A percentile compares a stretch with the other conserved stretches of the same genome.
Conservation (phyloP, 116 monocot genomes). For the Phalaenopsis hybrid region DNA sequence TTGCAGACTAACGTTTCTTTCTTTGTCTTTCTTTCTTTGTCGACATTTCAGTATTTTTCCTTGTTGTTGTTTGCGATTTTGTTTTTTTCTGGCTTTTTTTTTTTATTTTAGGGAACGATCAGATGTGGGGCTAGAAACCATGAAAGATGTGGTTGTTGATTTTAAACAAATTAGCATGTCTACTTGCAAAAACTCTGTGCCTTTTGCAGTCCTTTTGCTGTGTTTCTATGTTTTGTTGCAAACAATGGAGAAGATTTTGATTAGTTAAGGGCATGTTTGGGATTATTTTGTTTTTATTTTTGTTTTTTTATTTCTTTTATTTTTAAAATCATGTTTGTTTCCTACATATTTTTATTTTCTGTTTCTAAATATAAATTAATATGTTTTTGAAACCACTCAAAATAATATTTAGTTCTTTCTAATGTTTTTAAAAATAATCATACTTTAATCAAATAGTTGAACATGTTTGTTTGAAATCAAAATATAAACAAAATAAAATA, state of each 20-base stretch:
- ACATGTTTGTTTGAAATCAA: too few species aligned
- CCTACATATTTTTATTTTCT: too few species aligned
- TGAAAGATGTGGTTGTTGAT: background rate
- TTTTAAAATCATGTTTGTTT: too few species aligned
- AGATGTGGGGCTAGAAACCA: background rate
- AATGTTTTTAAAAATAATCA: too few species aligned
- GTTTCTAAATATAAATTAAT: too few species aligned
- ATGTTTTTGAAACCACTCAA: too few species aligned
- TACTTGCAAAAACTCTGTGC: background rate
- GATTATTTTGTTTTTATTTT: too few species aligned
- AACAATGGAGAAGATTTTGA: background rate
- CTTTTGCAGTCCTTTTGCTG: background rate
- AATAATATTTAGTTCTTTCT: too few species aligned
- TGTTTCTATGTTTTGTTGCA: background rate
- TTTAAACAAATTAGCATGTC: background rate
- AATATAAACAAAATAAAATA: constrained; percentile 12
- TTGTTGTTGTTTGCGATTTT: background rate
- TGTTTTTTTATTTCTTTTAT: too few species aligned
- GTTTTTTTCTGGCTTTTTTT: background rate
- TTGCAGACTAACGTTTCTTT: background rate
- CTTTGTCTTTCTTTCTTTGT: background rate
- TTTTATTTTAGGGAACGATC: background rate
- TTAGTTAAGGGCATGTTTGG: background rate
- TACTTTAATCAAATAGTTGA: too few species aligned
- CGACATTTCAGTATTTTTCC: background rate